Evolutionary conservation across 2,329 filamentous ascomycete genomes (phyloP).

Genomic region (Dothistroma septosporum): DNA sequence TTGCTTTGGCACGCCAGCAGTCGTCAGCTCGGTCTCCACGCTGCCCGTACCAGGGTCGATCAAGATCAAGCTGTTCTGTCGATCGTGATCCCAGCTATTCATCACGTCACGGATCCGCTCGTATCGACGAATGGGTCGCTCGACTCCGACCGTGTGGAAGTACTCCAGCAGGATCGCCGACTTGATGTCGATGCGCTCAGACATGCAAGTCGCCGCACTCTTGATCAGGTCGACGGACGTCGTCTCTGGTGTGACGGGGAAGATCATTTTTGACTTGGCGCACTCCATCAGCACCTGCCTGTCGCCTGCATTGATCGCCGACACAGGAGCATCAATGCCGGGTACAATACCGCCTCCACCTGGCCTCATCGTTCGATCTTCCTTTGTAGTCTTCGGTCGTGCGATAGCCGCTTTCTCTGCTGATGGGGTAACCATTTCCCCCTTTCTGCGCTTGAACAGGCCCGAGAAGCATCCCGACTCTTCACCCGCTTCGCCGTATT

Average conservation of each 20-base stretch:
- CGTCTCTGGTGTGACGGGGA: slow-evolving; percentile 72
- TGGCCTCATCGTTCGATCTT: slow-evolving; percentile 36
- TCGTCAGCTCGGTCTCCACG: slow-evolving; percentile 60
- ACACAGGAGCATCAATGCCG: slow-evolving; percentile 70
- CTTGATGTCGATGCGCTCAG: slow-evolving; percentile 59
- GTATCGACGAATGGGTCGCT: slow-evolving; percentile 77
- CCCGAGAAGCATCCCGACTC: slow-evolving; percentile 31
- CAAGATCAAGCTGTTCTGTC: slow-evolving; percentile 69
- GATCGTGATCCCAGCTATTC: slow-evolving; percentile 87
- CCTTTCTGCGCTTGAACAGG: slow-evolving; percentile 35
- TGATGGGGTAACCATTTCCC: slow-evolving; percentile 13
- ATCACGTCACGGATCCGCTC: slow-evolving; percentile 82
- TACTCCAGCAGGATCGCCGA: slow-evolving; percentile 72
- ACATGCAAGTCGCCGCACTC: slow-evolving; percentile 60
- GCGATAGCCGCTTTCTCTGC: slow-evolving; percentile 16
- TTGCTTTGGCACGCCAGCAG: slow-evolving; percentile 58
- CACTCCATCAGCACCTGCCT: slow-evolving; percentile 72
- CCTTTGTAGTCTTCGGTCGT: slow-evolving; percentile 21
- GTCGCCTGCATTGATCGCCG: slow-evolving; percentile 75
- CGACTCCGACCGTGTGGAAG: slow-evolving; percentile 70
- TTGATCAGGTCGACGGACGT: slow-evolving; percentile 69
- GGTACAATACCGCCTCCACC: slow-evolving; percentile 48
- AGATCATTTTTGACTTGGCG: slow-evolving; percentile 61
- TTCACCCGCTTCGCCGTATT: slow-evolving; percentile 21
- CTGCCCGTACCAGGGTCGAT: slow-evolving; percentile 51